A percentile compares a stretch with the other conserved stretches of the same genome.
phyloP scores from a whole-genome alignment of 2,329 filamentous ascomycete genomes.

The Xylaria sp. region DNA sequence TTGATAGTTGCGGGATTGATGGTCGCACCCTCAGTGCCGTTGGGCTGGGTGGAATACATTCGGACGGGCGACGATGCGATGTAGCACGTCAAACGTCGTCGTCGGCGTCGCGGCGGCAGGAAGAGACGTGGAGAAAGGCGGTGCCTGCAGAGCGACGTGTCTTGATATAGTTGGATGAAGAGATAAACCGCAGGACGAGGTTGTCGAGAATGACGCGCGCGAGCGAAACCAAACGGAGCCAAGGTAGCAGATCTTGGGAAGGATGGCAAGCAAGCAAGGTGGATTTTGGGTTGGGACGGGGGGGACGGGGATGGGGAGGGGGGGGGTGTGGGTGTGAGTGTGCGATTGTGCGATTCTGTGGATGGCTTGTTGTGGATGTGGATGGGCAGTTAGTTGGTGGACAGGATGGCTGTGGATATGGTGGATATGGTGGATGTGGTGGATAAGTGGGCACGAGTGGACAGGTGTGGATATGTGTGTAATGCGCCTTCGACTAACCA shows the following conservation, averaged over 20 bases:
- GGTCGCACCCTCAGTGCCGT: slow-evolving; percentile 84
- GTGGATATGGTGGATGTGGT: too few species aligned
- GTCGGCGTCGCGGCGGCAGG: slow-evolving; percentile 41
- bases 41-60: slow-evolving; percentile 72
- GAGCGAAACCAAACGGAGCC: slow-evolving; percentile 43
- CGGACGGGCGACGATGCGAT: slow-evolving; percentile 57
- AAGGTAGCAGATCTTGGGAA: slow-evolving; percentile 48
- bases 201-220: slow-evolving; percentile 50
- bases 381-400: too few species aligned
- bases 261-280: slow-evolving; percentile 41
- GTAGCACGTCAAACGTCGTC: slow-evolving; percentile 49
- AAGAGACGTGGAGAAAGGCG: slow-evolving; percentile 52
- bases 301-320: background rate
- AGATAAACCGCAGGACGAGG: slow-evolving; percentile 43
- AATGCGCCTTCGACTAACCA: slow-evolving; percentile 8
- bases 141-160: slow-evolving; percentile 67
- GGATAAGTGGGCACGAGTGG: slow-evolving; percentile 28
- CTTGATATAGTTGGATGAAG: slow-evolving; percentile 66
- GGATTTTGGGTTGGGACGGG: slow-evolving; percentile 19
- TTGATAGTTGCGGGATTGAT: slow-evolving; percentile 91
- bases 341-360: too few species aligned
- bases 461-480: slow-evolving; percentile 37
- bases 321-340: slow-evolving; percentile 10
- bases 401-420: too few species aligned
- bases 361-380: too few species aligned